Evolutionary conservation across 352 stramenopile genomes (phyloP), one percentile per base, ranked within the genome.

Genomic region (Pythium oligandrum): DNA sequence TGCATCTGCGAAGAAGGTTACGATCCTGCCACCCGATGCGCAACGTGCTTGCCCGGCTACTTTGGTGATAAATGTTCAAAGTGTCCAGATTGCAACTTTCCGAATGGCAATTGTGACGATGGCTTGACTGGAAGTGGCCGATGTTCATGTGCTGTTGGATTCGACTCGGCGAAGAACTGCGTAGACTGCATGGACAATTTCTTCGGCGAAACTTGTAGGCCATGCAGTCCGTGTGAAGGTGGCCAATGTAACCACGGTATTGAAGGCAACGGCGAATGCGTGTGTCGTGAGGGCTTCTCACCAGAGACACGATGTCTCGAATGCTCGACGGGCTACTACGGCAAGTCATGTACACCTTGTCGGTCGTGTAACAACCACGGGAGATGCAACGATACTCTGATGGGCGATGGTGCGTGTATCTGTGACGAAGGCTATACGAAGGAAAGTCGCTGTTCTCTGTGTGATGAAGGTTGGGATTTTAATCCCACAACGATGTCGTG

Each of bases 401-500:
- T 35, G 1, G 82, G 86, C 8, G 82, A 96, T 35, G 86, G 86
- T 36, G 51, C 47, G 6, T 96, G 86, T 52, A 76, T 93, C 48
- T 96, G 86, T 51, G 80, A 94, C 45, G 81, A 92, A 73, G 83
- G 81, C 2, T 96, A 93, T 51, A 90, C 81, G 2, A 52, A 72
- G 17, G 78, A 79, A 44, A 88, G 73, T 30, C 75, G 82, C 5
- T 96, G 86, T 48, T 75, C 83, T 7, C 72, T 91, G 0, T 94
- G 83, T 44, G 78, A 90, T 40, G 70, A 90, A 62, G 83, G 83
- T 4, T 94, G 83, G 83, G 83, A 94, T 53, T 94, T 94, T 47
- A 94, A 94, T 43, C 83, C 83, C 4, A 88, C 76, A 52, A 90
- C 79, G 2, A 94, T 94, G 83, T 82, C 75, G 40, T 94, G 83